A percentile compares a stretch with the other conserved stretches of the same genome.
These are phyloP conservation scores for Musa balbisiana DNA, from an alignment of 202 grass and related monocot species.

Conservation along the genomic window DNA sequence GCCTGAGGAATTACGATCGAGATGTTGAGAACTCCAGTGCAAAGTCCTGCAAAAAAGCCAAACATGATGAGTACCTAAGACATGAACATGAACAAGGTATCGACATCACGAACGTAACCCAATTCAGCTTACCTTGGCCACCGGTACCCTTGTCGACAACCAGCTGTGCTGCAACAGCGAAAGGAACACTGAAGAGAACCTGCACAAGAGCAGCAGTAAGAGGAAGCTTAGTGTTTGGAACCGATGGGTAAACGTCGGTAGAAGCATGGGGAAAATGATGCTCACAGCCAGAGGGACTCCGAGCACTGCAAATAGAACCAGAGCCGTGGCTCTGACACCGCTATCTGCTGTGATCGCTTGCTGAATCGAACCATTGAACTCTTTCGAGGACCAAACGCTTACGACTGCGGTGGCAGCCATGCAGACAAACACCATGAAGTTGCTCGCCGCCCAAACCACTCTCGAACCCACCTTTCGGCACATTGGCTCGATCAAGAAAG, in stretches of 20 bases:
- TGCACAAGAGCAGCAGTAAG: neutral
- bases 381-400: constrained; percentile 63
- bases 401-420: constrained; percentile 59
- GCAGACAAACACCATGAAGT: constrained; percentile 41
- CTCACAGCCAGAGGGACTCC: constrained; percentile 1
- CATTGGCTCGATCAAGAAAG: constrained; percentile 73
- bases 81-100: neutral
- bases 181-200: constrained; percentile 4
- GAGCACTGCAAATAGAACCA: neutral
- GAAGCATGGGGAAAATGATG: neutral
- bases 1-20: constrained; percentile 13
- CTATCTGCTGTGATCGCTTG: constrained; percentile 39
- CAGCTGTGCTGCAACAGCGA: neutral
- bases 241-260: neutral
- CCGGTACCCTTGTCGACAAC: neutral
- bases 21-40: constrained; percentile 3
- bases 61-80: neutral
- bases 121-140: neutral
- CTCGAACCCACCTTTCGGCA: constrained; percentile 47
- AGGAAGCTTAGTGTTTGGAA: neutral
- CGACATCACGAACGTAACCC: neutral
- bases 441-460: constrained; percentile 64
- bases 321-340: neutral
- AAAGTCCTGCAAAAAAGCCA: neutral
- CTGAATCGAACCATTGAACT: constrained; percentile 42